A percentile compares a stretch with the other conserved stretches of the same genome.
Evolutionary conservation across 768 basidiomycete species (phyloP).

Genomic region (Panellus pusillus): DNA sequence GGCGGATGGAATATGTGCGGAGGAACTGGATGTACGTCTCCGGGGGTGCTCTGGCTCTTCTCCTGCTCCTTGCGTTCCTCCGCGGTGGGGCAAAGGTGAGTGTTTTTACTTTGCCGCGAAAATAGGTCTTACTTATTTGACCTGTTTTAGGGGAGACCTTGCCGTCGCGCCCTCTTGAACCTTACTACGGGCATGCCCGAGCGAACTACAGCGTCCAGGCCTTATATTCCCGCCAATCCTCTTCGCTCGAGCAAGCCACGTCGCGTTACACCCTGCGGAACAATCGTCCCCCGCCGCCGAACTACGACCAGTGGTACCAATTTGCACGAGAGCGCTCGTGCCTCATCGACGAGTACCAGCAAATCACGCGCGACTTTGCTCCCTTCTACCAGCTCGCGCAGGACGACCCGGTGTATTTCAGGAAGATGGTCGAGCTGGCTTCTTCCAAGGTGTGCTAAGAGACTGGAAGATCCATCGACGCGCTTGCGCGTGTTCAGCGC

Average conservation of each 20-base stretch:
- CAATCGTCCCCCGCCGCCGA: constrained; percentile 18
- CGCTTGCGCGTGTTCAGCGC: background rate
- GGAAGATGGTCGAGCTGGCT: constrained; percentile 12
- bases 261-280: constrained; percentile 18
- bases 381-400: constrained; percentile 22
- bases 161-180: background rate
- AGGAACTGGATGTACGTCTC: background rate
- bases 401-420: constrained; percentile 18
- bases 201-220: background rate
- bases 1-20: background rate
- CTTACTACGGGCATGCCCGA: background rate
- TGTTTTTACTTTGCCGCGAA: background rate
- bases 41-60: background rate
- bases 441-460: background rate
- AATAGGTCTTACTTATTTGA: background rate
- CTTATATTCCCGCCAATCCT: constrained; percentile 11
- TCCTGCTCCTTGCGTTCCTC: background rate
- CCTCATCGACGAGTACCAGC: constrained; percentile 23
- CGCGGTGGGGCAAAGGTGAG: too few species aligned
- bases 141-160: background rate
- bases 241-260: constrained; percentile 13
- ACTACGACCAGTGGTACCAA: constrained; percentile 18
- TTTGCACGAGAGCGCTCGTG: constrained; percentile 15
- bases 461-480: background rate
- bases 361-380: constrained; percentile 21